A percentile compares a stretch with the other conserved stretches of the same genome.
Conservation (phyloP, 2,329 filamentous ascomycete genomes). For the Tolypocladium inflatum region DNA sequence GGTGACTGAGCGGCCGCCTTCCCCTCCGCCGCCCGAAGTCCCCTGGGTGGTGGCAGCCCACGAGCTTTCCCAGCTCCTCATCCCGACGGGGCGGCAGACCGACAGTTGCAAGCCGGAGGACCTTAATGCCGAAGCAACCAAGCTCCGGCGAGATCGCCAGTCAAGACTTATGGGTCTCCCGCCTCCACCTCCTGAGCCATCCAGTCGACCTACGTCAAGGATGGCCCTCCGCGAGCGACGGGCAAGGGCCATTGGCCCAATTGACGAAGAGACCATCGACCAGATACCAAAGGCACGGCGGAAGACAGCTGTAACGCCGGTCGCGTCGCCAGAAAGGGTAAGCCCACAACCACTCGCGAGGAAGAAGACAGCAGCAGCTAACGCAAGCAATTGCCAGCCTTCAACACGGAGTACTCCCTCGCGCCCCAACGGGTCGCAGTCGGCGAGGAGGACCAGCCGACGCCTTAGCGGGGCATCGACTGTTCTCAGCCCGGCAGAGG, state of each 20-base stretch:
- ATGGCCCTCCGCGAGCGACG: constrained; percentile 70
- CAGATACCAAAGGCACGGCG: constrained; percentile 36
- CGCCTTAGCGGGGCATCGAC: constrained; percentile 41
- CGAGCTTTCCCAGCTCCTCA: constrained; percentile 72
- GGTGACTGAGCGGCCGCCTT: constrained; percentile 31
- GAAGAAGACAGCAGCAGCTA: not conserved
- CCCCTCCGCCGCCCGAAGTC: constrained; percentile 70
- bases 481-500: constrained; percentile 13
- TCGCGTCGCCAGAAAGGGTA: constrained; percentile 19
- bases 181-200: constrained; percentile 14
- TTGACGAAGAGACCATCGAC: constrained; percentile 30
- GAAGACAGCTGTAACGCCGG: constrained; percentile 49
- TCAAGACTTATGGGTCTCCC: constrained; percentile 30
- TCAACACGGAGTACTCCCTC: constrained; percentile 21
- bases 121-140: constrained; percentile 58
- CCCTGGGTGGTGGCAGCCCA: constrained; percentile 78
- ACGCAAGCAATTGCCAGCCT: constrained; percentile 13
- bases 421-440: constrained; percentile 13
- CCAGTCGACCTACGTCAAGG: constrained; percentile 41
- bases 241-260: constrained; percentile 42
- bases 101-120: constrained; percentile 71
- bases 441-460: constrained; percentile 27
- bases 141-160: constrained; percentile 56
- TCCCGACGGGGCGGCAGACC: constrained; percentile 67
- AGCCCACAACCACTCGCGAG: not conserved